Evolutionary conservation across 2,329 filamentous ascomycete species (phyloP).

Genomic region (Ceratocystis ficicola): DNA sequence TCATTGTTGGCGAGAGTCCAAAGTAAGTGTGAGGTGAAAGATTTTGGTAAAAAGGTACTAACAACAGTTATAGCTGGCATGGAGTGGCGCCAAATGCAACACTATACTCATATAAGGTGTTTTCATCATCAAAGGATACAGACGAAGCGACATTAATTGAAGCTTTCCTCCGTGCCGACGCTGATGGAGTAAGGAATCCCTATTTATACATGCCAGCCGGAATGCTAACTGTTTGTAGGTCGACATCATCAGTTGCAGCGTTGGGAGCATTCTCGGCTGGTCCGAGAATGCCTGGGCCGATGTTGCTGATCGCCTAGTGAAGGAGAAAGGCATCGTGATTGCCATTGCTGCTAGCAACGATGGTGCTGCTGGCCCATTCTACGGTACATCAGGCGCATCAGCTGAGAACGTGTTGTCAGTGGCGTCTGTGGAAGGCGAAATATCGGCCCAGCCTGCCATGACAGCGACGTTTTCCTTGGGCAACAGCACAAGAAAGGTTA

Average conservation of each 20-base stretch:
- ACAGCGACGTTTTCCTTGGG: conserved; percentile 1
- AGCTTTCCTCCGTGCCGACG: conserved; percentile 30
- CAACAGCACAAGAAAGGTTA: conserved; percentile 3
- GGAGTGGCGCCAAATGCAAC: conserved; percentile 26
- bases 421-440: conserved; percentile 31
- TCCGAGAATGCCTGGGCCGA: conserved; percentile 34
- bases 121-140: conserved; percentile 37
- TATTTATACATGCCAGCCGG: neutral
- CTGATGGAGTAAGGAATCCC: conserved; percentile 26
- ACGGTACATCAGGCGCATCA: conserved; percentile 32
- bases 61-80: conserved; percentile 12
- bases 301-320: conserved; percentile 33
- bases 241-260: conserved; percentile 36
- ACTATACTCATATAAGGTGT: conserved; percentile 23
- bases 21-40: conserved; percentile 35
- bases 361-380: conserved; percentile 39
- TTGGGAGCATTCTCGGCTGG: conserved; percentile 33
- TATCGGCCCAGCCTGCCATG: conserved; percentile 17
- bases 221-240: conserved; percentile 11
- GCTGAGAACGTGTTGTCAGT: conserved; percentile 35
- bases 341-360: conserved; percentile 42
- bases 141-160: conserved; percentile 29
- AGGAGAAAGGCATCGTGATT: conserved; percentile 37
- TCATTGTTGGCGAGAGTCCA: conserved; percentile 23
- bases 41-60: conserved; percentile 22